Evolutionary conservation across 306 rosid species (phyloP).

Genomic region (Begonia loranthoides): DNA sequence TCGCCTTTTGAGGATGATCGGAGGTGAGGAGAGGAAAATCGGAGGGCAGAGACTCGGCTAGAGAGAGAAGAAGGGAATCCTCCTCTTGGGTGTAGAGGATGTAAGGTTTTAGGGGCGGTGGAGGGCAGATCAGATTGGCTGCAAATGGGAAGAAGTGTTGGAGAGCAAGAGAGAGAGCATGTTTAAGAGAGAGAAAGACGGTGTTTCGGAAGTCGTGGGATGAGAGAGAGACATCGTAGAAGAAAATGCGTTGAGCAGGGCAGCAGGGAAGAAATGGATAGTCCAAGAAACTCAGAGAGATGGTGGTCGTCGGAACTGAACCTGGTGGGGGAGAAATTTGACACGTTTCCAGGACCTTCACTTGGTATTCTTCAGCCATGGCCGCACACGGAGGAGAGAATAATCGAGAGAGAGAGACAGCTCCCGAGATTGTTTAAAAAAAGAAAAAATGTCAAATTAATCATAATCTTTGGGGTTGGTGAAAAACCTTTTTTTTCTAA

Average conservation of each 20-base stretch:
- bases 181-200: constrained; percentile 18
- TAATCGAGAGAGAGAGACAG: no score
- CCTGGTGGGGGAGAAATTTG: constrained; percentile 13
- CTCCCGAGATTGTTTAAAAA: no score
- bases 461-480: no score
- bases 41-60: constrained; percentile 7
- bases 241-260: constrained; percentile 17
- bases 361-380: neutral
- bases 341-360: neutral
- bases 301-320: constrained; percentile 15
- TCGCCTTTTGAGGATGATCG: constrained; percentile 2
- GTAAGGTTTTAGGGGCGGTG: constrained; percentile 14
- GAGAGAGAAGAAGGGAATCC: constrained; percentile 10
- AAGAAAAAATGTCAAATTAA: no score
- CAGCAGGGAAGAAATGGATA: constrained; percentile 5
- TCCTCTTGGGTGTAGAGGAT: neutral
- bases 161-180: constrained; percentile 22
- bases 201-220: constrained; percentile 8
- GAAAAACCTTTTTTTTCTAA: no score
- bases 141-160: constrained; percentile 19
- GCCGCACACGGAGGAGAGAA: neutral
- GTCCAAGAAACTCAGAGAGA: constrained; percentile 25
- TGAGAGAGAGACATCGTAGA: constrained; percentile 16
- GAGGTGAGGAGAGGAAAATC: constrained; percentile 8
- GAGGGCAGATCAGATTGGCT: constrained; percentile 11